Percentiles rank a stretch among this genome's conserved stretches.
Conservation (phyloP, 1,139 yeast genomes). For the Lodderomyces beijingensis region DNA sequence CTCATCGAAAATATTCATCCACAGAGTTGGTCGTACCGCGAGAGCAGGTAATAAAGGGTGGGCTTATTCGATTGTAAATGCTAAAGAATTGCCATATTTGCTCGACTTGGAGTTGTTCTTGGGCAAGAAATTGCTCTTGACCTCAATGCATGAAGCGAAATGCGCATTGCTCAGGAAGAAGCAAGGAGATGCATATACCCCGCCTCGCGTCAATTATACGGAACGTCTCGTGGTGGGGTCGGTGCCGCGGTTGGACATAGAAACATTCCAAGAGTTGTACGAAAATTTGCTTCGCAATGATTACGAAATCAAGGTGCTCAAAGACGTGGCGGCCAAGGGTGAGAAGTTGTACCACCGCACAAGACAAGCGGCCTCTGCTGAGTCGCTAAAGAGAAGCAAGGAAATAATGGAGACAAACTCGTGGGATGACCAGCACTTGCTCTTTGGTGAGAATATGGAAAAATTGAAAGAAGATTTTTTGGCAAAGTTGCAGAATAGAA, state of each 20-base stretch:
- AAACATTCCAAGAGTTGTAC: conserved; percentile 67
- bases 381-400: conserved; percentile 79
- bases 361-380: conserved; percentile 80
- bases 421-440: conserved; percentile 85
- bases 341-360: conserved; percentile 85
- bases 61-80: conserved; percentile 90
- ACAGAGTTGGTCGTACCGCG: conserved; percentile 98
- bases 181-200: conserved; percentile 37
- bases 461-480: conserved; percentile 70
- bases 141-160: conserved; percentile 65
- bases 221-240: conserved; percentile 81
- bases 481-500: conserved; percentile 63
- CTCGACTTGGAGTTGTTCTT: conserved; percentile 87
- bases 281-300: conserved; percentile 57
- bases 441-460: conserved; percentile 68
- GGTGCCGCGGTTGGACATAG: conserved; percentile 69
- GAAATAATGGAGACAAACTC: conserved; percentile 66
- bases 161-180: conserved; percentile 46
- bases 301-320: conserved; percentile 64
- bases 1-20: conserved; percentile 88
- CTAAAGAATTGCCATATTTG: conserved; percentile 82
- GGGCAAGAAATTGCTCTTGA: conserved; percentile 73
- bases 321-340: conserved; percentile 77
- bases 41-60: conserved; percentile 98
- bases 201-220: conserved; percentile 65